These are phyloP conservation scores for Blepharisma japonicum DNA, from an alignment of 73 alveolate genomes.

Conservation along the genomic window DNA sequence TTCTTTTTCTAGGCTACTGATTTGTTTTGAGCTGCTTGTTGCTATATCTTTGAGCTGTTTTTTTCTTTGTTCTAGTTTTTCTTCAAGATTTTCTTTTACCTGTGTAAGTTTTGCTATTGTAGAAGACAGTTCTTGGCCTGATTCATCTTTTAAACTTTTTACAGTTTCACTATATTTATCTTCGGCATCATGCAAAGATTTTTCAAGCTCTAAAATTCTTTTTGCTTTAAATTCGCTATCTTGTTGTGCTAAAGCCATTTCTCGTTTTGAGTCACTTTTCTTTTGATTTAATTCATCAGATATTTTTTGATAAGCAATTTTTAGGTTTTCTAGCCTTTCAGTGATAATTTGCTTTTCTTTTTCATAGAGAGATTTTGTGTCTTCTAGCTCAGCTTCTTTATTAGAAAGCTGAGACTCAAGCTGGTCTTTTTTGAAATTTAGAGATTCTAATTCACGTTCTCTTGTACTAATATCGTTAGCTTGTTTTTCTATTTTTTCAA, in stretches of 20 bases:
- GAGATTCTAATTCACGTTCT: conserved; percentile 67
- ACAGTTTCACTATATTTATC: neutral
- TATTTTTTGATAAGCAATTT: neutral
- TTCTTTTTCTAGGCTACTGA: conserved; percentile 18
- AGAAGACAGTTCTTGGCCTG: neutral
- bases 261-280: conserved; percentile 4
- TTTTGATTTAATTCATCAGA: conserved; percentile 29
- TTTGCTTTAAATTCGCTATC: neutral
- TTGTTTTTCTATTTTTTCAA: conserved; percentile 60
- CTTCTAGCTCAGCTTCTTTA: conserved; percentile 88
- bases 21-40: neutral
- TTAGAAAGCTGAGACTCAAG: conserved; percentile 69
- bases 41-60: conserved; percentile 8
- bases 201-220: neutral
- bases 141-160: neutral
- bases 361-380: conserved; percentile 83
- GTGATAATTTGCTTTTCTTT: conserved; percentile 23
- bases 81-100: conserved; percentile 16
- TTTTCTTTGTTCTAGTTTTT: conserved; percentile 15
- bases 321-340: conserved; percentile 23
- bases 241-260: neutral
- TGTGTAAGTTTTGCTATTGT: conserved; percentile 4
- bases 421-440: conserved; percentile 66
- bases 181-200: neutral
- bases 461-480: conserved; percentile 52